Evolutionary conservation across 305 asterid genomes (phyloP), one percentile per base, ranked within the genome.

Genomic region (Salvia sclarea): DNA sequence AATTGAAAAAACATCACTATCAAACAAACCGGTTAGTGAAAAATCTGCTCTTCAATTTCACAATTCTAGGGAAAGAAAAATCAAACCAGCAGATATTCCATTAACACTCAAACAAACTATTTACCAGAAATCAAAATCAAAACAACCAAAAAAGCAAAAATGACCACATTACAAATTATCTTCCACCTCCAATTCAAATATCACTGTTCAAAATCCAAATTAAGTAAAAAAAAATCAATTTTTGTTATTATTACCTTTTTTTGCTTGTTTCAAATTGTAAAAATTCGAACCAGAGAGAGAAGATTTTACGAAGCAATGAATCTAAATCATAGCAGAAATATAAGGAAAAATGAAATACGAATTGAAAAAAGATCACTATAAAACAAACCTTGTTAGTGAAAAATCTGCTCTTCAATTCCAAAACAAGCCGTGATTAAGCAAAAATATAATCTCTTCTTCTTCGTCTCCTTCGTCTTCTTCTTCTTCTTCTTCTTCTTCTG

Each of bases 11-110:
- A 57, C 25, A 20, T 10, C 10, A 8, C 12, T 3, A 28, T 10
- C 9, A n/a, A 48, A 56, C 71, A 67, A 60, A 60, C 77, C 73
- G 48, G 71, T 30, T 25, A 43, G 18, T 17, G 64, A 68, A 62
- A 67, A 67, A 25, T 49, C 63, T 59, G 57, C 30, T 33, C 12
- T 38, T 12, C 5, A 61, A 61, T 13, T 35, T 31, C 37, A 30
- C n/a, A n/a, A n/a, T n/a, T n/a, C n/a, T n/a, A 58, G 14, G 28
- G 25, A 4, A 55, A 6, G 11, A 20, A 55, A 55, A 33, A 47
- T 40, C 17, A 12, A 69, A 24, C 14, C 25, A 49, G 37, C 18
- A 44, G 8, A 13, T 24, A 25, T 71, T 71, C 49, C 13, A 55
- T 25, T 24, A 55, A 47, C 63, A 62, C 9, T 11, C 25, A 62